phyloP scores from a whole-genome alignment of 2,329 filamentous ascomycete genomes.

The Alternaria postmessia region DNA sequence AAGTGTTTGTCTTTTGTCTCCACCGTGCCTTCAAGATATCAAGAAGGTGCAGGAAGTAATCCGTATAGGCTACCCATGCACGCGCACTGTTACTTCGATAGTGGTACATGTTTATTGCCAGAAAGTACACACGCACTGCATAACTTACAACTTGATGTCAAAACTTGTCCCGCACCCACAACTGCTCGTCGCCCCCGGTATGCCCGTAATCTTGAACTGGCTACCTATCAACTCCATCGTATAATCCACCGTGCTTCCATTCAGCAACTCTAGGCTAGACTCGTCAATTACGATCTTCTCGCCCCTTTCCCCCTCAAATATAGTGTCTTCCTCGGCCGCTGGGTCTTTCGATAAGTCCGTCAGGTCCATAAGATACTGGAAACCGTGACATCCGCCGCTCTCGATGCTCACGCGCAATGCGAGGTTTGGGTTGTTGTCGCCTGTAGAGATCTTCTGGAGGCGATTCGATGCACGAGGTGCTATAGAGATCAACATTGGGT shows the following conservation, averaged over 20 bases:
- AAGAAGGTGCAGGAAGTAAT: not conserved
- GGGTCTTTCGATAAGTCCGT: conserved; percentile 65
- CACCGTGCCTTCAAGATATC: not conserved
- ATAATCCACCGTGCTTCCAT: conserved; percentile 94
- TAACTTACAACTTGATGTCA: conserved; percentile 72
- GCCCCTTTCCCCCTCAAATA: conserved; percentile 74
- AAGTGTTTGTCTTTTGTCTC: too few species aligned
- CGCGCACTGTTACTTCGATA: not conserved
- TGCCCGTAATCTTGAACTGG: conserved; percentile 96
- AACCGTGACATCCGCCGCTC: conserved; percentile 94
- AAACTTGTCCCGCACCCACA: conserved; percentile 98
- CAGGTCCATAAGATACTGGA: conserved; percentile 95
- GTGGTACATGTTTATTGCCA: not conserved
- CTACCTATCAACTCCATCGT: conserved; percentile 94
- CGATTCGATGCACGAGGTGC: conserved; percentile 76
- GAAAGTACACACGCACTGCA: not conserved
- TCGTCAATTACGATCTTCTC: conserved; percentile 91
- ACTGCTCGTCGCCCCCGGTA: conserved; percentile 88
- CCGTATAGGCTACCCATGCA: not conserved
- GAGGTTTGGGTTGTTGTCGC: conserved; percentile 73
- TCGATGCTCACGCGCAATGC: conserved; percentile 93
- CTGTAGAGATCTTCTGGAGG: conserved; percentile 69
- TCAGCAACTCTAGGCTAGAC: conserved; percentile 84
- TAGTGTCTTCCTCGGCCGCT: conserved; percentile 76
- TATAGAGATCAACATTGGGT: conserved; percentile 84